phyloP scores from a whole-genome alignment of 2,329 filamentous ascomycete genomes.

The Claviceps paspali region DNA sequence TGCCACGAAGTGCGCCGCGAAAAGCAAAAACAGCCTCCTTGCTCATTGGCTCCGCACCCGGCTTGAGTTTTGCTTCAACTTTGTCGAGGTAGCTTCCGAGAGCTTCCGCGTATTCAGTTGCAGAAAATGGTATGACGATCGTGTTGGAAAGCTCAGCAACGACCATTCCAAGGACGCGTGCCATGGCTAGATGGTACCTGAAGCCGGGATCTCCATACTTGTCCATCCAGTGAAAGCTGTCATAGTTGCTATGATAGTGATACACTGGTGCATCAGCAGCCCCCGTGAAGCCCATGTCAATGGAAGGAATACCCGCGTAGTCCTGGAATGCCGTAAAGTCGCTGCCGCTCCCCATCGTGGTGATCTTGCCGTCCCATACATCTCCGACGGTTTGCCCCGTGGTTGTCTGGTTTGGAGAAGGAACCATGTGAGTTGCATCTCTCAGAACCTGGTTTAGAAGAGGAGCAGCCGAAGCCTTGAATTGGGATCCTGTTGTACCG shows the following conservation, averaged over 20 bases:
- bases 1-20: constrained; percentile 12
- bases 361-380: constrained; percentile 45
- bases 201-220: constrained; percentile 58
- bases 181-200: constrained; percentile 49
- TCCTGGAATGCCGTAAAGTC: constrained; percentile 67
- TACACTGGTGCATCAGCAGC: constrained; percentile 40
- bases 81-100: constrained; percentile 36
- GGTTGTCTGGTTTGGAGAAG: constrained; percentile 64
- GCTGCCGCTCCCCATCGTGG: constrained; percentile 55
- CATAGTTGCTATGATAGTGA: constrained; percentile 85
- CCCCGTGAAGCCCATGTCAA: constrained; percentile 45
- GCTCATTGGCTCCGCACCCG: constrained; percentile 9
- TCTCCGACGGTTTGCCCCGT: constrained; percentile 55
- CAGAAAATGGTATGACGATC: constrained; percentile 47
- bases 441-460: constrained; percentile 60
- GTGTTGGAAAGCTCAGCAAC: constrained; percentile 46
- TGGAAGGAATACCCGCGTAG: constrained; percentile 48
- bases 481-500: constrained; percentile 49
- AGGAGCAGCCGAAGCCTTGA: constrained; percentile 53
- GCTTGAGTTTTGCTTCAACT: constrained; percentile 33
- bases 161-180: constrained; percentile 49
- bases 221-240: constrained; percentile 81
- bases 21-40: constrained; percentile 17
- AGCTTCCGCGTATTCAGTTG: constrained; percentile 46
- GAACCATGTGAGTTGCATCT: constrained; percentile 47